phyloP scores from a whole-genome alignment of 495 filamentous ascomycete species.

The Daldinia bambusicola region DNA sequence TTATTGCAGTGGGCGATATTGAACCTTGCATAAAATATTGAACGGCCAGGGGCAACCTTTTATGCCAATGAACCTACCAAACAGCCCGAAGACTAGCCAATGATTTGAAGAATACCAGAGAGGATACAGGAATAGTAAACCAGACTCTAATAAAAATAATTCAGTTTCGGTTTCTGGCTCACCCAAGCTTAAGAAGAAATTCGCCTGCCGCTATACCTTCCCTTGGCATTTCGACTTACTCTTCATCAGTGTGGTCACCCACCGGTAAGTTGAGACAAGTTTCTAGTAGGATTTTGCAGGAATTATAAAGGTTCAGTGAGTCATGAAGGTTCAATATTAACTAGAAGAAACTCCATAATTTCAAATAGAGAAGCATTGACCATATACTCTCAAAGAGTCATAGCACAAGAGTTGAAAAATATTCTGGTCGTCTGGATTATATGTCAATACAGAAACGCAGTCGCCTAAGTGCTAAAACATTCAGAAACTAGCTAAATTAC shows the following conservation, averaged over 20 bases:
- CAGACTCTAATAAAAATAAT: no score
- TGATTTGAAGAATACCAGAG: no score
- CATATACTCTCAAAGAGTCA: neutral
- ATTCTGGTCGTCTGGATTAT: neutral
- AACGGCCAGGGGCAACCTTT: no score
- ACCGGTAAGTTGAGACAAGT: neutral
- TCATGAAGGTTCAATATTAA: neutral
- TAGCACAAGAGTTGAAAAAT: neutral
- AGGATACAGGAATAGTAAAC: no score
- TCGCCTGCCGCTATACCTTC: neutral
- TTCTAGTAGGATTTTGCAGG: neutral
- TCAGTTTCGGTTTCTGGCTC: no score
- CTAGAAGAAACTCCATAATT: neutral
- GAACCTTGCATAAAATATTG: no score
- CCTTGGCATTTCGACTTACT: neutral
- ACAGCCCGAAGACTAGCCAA: no score
- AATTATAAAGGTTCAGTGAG: neutral
- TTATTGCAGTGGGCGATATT: no score
- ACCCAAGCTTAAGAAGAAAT: neutral
- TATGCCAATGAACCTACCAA: no score
- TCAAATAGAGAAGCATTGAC: neutral
- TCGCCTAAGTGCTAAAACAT: neutral
- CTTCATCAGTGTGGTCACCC: neutral
- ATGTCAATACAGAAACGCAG: neutral
- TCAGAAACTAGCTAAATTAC: neutral